Evolutionary conservation across 371 early-diverging fungal species (phyloP).

Genomic region (Actinomortierella ambigua): DNA sequence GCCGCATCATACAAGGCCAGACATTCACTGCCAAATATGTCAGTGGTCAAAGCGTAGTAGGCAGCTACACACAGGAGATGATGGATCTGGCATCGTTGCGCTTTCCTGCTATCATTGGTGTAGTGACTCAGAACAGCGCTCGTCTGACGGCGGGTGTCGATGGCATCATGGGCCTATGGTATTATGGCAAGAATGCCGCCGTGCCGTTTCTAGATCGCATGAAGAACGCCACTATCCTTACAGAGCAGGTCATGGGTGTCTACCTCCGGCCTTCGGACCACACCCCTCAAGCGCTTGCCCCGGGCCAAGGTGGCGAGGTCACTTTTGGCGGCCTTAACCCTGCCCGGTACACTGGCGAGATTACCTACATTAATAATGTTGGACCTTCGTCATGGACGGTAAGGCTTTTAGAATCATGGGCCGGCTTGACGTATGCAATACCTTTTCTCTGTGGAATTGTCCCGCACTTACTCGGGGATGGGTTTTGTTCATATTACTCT

Average conservation of each 20-base stretch:
- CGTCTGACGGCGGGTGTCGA: constrained; percentile 12
- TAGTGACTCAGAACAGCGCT: constrained; percentile 14
- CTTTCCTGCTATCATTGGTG: constrained; percentile 14
- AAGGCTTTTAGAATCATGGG: too few relatives aligned
- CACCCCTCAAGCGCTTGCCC: too few relatives aligned
- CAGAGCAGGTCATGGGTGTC: constrained; percentile 17
- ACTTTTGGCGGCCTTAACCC: constrained; percentile 64
- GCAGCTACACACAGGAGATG: not conserved
- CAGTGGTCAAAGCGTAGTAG: not conserved
- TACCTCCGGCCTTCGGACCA: too few relatives aligned
- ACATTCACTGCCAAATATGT: not conserved
- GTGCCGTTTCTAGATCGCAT: constrained; percentile 14
- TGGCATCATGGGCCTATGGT: constrained; percentile 45
- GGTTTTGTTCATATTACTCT: too few relatives aligned
- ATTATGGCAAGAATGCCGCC: not conserved
- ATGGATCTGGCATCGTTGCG: not conserved
- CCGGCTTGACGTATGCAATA: too few relatives aligned
- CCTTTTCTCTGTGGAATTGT: too few relatives aligned
- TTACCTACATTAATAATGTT: constrained; percentile 48
- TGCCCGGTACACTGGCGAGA: constrained; percentile 55
- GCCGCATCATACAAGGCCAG: too few relatives aligned
- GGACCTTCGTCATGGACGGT: constrained; percentile 27
- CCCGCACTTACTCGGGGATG: too few relatives aligned
- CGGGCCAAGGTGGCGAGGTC: constrained; percentile 51
- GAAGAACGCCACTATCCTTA: constrained; percentile 9